Conservation (phyloP, 23 red algal species). For the Agarophyton chilense region DNA sequence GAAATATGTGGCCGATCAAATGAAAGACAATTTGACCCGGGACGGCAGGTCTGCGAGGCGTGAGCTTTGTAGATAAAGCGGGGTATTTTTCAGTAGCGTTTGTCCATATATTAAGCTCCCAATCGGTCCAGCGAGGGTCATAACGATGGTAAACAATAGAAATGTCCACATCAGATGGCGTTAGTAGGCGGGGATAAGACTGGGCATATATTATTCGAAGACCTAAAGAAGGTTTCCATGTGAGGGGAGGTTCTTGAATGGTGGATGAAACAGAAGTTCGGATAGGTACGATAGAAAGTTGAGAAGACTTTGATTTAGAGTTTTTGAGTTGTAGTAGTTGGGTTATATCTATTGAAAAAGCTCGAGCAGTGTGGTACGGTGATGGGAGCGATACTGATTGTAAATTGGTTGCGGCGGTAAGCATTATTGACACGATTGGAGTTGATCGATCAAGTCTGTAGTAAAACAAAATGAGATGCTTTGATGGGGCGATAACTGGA, state of each 20-base stretch:
- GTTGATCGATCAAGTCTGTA: slow-evolving; percentile 4
- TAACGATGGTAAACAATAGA: slow-evolving; percentile 42
- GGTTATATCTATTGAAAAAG: slow-evolving; percentile 7
- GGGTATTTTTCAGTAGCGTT: slow-evolving; percentile 11
- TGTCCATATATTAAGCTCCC: slow-evolving; percentile 53
- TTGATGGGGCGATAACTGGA: neutral
- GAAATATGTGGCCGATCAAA: slow-evolving; percentile 33
- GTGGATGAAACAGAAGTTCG: neutral
- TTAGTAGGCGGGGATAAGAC: slow-evolving; percentile 30
- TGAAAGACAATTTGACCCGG: slow-evolving; percentile 39
- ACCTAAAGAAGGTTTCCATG: slow-evolving; percentile 19
- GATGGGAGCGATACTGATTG: neutral
- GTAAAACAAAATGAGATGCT: slow-evolving; percentile 29
- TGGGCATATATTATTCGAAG: slow-evolving; percentile 19
- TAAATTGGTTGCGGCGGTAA: neutral
- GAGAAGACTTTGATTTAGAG: neutral
- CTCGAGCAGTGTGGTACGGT: neutral
- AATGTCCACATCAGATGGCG: neutral
- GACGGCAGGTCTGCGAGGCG: neutral
- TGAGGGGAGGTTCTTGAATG: neutral
- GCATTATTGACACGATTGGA: neutral
- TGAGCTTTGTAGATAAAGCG: slow-evolving; percentile 22
- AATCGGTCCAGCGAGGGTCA: slow-evolving; percentile 37
- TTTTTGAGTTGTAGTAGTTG: neutral
- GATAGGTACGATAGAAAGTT: slow-evolving; percentile 1